Base-by-base conservation (phyloP, 1,284 basidiomycete species). In the Pterulicium gracile region DNA sequence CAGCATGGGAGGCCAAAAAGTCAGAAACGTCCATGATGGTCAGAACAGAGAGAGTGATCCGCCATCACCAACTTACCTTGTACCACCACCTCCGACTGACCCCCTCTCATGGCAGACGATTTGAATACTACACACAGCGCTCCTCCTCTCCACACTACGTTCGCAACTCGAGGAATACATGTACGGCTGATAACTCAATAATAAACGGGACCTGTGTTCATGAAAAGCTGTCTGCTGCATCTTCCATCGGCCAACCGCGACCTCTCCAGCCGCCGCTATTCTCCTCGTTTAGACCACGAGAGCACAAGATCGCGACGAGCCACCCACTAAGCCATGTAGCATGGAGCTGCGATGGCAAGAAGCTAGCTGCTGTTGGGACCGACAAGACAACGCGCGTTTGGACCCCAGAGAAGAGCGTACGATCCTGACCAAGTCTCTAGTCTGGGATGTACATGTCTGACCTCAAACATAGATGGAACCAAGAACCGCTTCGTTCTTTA, bases 331-430 rank as follows among this genome's bases (percentile, higher is more conserved):
- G 70, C 43, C 81, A 85, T 57, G 75, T 87, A 44, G 81, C 82
- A 0, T 88, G 85, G 85, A 88, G 70, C 55, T 87, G 83, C 55
- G 85, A 88, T 57, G 85, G 85, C 7, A 80, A 80, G 62, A 79
- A 81, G 49, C 64, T 88, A 13, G 83, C 80, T 4, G 83, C 77
- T 13, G 84, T 84, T 2, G 85, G 86, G 1, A 77, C 86, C 42
- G 86, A 88, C 65, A 85, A 81, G 58, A 63, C 66, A n/a, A 77
- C 78, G n/a, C 67, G 85, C 50, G 61, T 88, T 19, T 88, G 83
- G 80, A 64, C 67, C 45, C 81, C 84, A 4, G 83, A 88, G 47
- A 81, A 84, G 60, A 81, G 74, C 56, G 84, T 86, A 55, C 56
- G 77, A 66, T 43, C 13, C 19, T 7, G 24, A 21, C 24, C 21